These are phyloP conservation scores for Podaxis sp. DNA, from an alignment of 768 basidiomycete species.

Conservation along the genomic window DNA sequence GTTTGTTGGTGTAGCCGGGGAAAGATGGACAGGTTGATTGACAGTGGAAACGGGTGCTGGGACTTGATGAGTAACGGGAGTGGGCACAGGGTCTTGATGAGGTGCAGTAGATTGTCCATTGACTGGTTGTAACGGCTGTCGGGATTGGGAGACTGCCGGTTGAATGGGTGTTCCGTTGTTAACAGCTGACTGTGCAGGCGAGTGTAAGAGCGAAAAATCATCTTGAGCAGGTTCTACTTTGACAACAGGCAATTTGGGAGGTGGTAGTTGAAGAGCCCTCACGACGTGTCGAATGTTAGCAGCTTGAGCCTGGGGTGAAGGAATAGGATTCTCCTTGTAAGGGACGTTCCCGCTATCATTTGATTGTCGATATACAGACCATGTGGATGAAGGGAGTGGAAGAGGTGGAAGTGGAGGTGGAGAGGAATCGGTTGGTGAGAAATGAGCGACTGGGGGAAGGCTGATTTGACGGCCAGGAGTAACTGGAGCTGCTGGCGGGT, in stretches of 20 bases:
- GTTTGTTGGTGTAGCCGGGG: not conserved
- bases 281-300: constrained; percentile 10
- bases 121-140: not conserved
- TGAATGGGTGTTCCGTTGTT: not conserved
- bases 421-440: constrained; percentile 1
- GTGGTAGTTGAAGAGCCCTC: constrained; percentile 1
- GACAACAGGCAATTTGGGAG: not conserved
- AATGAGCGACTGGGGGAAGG: constrained; percentile 7
- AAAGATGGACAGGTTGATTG: not conserved
- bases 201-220: not conserved
- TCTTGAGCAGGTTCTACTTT: constrained; percentile 7
- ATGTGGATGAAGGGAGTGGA: not conserved
- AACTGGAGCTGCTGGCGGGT: not conserved
- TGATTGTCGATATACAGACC: constrained; percentile 5
- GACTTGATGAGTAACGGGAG: not conserved
- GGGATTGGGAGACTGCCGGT: not conserved
- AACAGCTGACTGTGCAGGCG: not conserved
- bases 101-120: not conserved
- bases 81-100: not conserved
- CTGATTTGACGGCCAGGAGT: not conserved
- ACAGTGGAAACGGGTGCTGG: not conserved
- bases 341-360: constrained; percentile 10
- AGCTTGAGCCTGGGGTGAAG: constrained; percentile 10
- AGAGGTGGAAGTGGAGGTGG: not conserved
- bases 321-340: not conserved